phyloP scores from a whole-genome alignment of 441 rosid species.

The Lepidium campestre region DNA sequence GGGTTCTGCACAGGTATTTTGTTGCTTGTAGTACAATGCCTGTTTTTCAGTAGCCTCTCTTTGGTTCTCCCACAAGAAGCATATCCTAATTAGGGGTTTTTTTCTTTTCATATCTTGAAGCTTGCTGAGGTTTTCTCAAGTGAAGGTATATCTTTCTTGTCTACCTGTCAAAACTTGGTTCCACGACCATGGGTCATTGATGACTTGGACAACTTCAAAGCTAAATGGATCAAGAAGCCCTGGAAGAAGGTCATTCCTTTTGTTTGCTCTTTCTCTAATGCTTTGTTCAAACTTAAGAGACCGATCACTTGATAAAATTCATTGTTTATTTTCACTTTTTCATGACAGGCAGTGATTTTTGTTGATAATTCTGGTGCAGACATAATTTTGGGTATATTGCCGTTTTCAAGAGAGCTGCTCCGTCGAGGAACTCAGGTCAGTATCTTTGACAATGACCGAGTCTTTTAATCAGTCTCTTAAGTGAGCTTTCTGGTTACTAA shows the following conservation, averaged over 20 bases:
- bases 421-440: slow-evolving; percentile 91
- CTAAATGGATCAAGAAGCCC: slow-evolving; percentile 68
- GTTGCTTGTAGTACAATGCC: slow-evolving; percentile 40
- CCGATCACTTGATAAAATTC: not conserved
- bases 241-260: slow-evolving; percentile 74
- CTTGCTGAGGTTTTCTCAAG: slow-evolving; percentile 86
- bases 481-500: not conserved
- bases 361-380: slow-evolving; percentile 99
- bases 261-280: slow-evolving; percentile 2
- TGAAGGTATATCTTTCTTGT: slow-evolving; percentile 91
- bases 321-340: slow-evolving; percentile 2
- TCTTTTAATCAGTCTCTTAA: not conserved
- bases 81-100: slow-evolving; percentile 1
- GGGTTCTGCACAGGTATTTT: slow-evolving; percentile 90
- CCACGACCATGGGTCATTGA: slow-evolving; percentile 96
- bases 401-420: slow-evolving; percentile 90
- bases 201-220: slow-evolving; percentile 76
- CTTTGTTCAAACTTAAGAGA: not conserved
- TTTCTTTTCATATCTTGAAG: slow-evolving; percentile 12
- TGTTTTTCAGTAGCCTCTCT: slow-evolving; percentile 24
- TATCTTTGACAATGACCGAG: slow-evolving; percentile 19
- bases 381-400: slow-evolving; percentile 85
- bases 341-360: slow-evolving; percentile 77
- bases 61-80: slow-evolving; percentile 32
- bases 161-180: slow-evolving; percentile 81